phyloP scores from a whole-genome alignment of 139 green algal species.

The Coccomyxa sp. region DNA sequence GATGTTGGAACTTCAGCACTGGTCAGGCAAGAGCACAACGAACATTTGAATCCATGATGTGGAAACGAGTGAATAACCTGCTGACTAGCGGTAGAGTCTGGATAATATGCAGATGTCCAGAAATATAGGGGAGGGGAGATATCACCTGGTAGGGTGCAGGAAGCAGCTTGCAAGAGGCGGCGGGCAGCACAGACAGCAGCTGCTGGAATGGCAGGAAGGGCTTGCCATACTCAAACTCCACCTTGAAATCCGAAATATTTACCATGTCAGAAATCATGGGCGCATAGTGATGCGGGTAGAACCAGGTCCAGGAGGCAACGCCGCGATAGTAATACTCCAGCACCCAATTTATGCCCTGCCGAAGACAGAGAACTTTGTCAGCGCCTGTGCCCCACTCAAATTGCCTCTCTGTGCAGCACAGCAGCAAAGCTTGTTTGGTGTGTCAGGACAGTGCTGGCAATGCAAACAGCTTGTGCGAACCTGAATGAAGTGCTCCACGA shows the following conservation, averaged over 20 bases:
- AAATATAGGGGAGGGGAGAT: neutral
- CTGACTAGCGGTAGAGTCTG: too few species aligned
- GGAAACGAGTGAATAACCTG: too few species aligned
- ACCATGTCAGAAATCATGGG: conserved; percentile 59
- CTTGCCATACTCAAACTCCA: conserved; percentile 62
- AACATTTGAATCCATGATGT: too few species aligned
- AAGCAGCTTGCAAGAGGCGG: conserved; percentile 60
- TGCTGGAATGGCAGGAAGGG: conserved; percentile 89
- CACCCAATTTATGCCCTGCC: conserved; percentile 82
- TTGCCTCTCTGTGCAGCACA: neutral
- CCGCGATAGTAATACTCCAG: conserved; percentile 94
- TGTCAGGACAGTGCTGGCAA: neutral
- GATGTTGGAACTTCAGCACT: too few species aligned
- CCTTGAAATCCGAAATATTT: conserved; percentile 10
- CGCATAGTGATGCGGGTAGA: conserved; percentile 91
- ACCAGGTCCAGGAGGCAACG: conserved; percentile 90
- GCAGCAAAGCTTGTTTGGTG: neutral
- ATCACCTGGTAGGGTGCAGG: conserved; percentile 61
- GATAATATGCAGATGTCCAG: too few species aligned
- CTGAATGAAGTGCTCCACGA: conserved; percentile 67
- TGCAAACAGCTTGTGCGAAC: neutral
- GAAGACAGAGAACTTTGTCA: neutral
- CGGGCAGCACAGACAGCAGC: conserved; percentile 85
- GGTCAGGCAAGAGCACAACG: too few species aligned
- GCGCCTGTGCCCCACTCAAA: neutral